Evolutionary conservation across 2,329 filamentous ascomycete genomes (phyloP), one percentile per base, ranked within the genome.

Genomic region (Zopfia rhizophila): DNA sequence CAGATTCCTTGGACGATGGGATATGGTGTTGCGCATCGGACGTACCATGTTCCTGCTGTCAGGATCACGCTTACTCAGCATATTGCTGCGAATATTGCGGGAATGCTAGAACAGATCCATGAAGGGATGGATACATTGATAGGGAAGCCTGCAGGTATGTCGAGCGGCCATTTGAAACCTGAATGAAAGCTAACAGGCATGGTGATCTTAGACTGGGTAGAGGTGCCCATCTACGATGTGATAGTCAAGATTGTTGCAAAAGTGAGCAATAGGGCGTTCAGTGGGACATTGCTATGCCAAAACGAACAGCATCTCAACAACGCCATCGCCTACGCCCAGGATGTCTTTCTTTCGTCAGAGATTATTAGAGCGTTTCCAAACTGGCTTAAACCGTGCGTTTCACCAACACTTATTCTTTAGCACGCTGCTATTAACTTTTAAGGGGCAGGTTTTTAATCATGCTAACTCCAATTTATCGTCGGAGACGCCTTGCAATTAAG

Each of bases 1-100:
- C 40, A 44, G 19, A 36, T 44, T 36, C 40, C 40, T 17, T 44
- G 11, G 7, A 44, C 40, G n/a, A 36, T 44, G 40, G 40, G 40
- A 12, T 44, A 21, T 5, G 40, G 40, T 16, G 31, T 44, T 12
- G 40, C 30, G 12, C 24, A 44, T 28, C 11, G 40, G n/a, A 44
- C 40, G 13, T 44, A 44, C 23, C 40, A 44, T 37, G 19, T 18
- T 13, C 22, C 32, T 14, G 12, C 37, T 3, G 31, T 44, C 22
- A 19, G 31, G 8, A 27, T 13, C 7, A n/a, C 23, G 3, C 7
- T 44, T 11, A 44, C 40, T 4, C 40, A 36, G 19, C 36, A 36
- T 13, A 44, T 44, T 22, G 11, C 30, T 10, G 16, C 11, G 13
- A 14, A 17, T 18, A 36, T 21, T 27, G 21, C 30, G 3, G 19